Conservation (phyloP, 768 basidiomycete genomes). For the Xanthoconium purpureum region DNA sequence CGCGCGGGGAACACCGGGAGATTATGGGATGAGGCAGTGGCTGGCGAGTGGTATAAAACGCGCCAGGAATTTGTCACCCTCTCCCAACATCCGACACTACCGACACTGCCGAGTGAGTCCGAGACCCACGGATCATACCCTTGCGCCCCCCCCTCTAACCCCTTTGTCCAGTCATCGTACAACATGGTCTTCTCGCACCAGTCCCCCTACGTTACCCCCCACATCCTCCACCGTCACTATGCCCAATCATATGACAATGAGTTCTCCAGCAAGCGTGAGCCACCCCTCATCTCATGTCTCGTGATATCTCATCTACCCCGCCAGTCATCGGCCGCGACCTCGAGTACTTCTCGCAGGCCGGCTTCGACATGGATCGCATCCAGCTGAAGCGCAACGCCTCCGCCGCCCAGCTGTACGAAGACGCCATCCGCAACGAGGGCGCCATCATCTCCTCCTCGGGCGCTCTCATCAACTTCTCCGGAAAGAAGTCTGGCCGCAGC, state of each 20-base stretch:
- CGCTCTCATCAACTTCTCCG: slow-evolving; percentile 98
- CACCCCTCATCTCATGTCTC: not conserved
- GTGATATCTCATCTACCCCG: slow-evolving; percentile 10
- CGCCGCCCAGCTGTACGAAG: slow-evolving; percentile 90
- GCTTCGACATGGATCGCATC: slow-evolving; percentile 98
- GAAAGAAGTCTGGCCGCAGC: slow-evolving; percentile 96
- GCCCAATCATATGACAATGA: slow-evolving; percentile 72
- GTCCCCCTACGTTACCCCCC: slow-evolving; percentile 84
- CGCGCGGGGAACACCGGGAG: slow-evolving; percentile 23
- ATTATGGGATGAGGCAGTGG: slow-evolving; percentile 34
- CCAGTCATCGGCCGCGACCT: slow-evolving; percentile 90
- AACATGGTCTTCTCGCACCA: slow-evolving; percentile 68
- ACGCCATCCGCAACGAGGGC: slow-evolving; percentile 97
- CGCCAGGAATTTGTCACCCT: slow-evolving; percentile 1
- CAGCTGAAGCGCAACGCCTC: slow-evolving; percentile 93
- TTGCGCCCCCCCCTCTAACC: slow-evolving; percentile 8
- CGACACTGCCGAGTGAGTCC: slow-evolving; percentile 24
- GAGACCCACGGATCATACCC: slow-evolving; percentile 28
- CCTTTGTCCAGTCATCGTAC: slow-evolving; percentile 2
- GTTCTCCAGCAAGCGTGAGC: slow-evolving; percentile 55
- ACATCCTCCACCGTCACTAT: slow-evolving; percentile 85
- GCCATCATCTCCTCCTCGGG: slow-evolving; percentile 96
- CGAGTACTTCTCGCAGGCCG: slow-evolving; percentile 97
- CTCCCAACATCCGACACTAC: slow-evolving; percentile 1
- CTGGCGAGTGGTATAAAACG: slow-evolving; percentile 28